Evolutionary conservation across 2,329 filamentous ascomycete genomes (phyloP), one percentile per base, ranked within the genome.

Genomic region (Rhynchosporium secalis): DNA sequence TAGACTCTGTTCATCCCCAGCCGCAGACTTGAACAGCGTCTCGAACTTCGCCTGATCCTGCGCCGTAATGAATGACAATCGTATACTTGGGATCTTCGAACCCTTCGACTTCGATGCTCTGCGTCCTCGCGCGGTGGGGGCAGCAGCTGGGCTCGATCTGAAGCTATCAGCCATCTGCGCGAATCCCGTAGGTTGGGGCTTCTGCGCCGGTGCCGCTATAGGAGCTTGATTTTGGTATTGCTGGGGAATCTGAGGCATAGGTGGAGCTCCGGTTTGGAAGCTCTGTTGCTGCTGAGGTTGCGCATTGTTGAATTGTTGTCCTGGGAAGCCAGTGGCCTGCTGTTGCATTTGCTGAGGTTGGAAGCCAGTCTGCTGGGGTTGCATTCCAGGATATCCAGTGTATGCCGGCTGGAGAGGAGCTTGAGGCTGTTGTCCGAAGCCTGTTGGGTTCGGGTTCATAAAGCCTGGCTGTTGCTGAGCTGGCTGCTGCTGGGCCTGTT

Each of bases 11-110:
- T 83, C 85, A 68, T 92, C 88, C 40, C 92, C 92, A 41, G 94
- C 92, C 13, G 95, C 94, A 60, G 93, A 96, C 78, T 95, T 97
- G 81, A 99, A 99, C 47, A 99, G 79, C 62, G 95, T 95, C 80
- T 99, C 95, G 71, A 99, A 99, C 78, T 96, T 97, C 72, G 91
- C 85, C 77, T 99, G 95, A 74, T 99, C 95, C 72, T 89, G 86
- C 31, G 91, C 93, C 2, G 94, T 97, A 73, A 99, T 96, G 76
- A 99, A 99, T 3, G 93, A 96, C 65, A 99, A 79, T 56, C 95
- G 85, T 68, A 98, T 96, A 74, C 90, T 98, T 33, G 95, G 95
- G 61, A 99, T 97, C 78, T 90, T 95, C 70, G 84, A 87, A 12
- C 82, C 78, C 48, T 80, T 75, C 62, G 79, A 76, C 72, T 85